Evolutionary conservation across 1,284 basidiomycete genomes (phyloP).

Genomic region (Testicularia cyperi): DNA sequence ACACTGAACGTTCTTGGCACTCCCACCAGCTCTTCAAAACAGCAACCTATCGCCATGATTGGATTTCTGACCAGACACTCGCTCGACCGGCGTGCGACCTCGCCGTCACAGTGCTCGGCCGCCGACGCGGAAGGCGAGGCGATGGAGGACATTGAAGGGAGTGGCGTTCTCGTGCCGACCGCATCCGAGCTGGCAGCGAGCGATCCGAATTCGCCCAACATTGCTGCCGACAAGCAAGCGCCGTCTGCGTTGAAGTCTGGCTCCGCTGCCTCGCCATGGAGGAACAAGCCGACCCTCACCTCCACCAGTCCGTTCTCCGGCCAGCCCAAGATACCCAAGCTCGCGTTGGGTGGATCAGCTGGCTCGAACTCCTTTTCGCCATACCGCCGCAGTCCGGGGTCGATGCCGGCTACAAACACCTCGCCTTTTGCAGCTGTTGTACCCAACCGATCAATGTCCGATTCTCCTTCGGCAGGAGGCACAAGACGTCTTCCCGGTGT

Average conservation of each 20-base stretch:
- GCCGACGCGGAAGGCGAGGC: conserved; percentile 3
- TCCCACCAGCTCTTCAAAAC: conserved; percentile 6
- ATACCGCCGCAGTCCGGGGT: conserved; percentile 12
- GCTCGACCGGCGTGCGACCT: conserved; percentile 1
- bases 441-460: conserved; percentile 7
- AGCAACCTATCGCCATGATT: conserved; percentile 28
- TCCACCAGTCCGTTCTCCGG: conserved; percentile 41
- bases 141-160: conserved; percentile 27
- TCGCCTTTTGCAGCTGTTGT: conserved; percentile 19
- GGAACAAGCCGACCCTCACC: conserved; percentile 29
- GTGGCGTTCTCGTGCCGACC: conserved; percentile 10
- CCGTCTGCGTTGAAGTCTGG: no score
- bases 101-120: neutral
- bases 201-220: no score
- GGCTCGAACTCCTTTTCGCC: conserved; percentile 17
- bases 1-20: neutral
- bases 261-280: conserved; percentile 18
- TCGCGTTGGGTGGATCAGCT: neutral
- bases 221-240: no score
- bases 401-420: conserved; percentile 22
- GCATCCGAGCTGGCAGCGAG: neutral
- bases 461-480: conserved; percentile 12
- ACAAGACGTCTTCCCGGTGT: conserved; percentile 16
- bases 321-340: conserved; percentile 23
- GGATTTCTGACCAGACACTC: conserved; percentile 34